Percentiles rank a stretch among this genome's conserved stretches.
Evolutionary conservation across 1,139 yeast species (phyloP).

Genomic region (Lodderomyces pseudojiufengensis): DNA sequence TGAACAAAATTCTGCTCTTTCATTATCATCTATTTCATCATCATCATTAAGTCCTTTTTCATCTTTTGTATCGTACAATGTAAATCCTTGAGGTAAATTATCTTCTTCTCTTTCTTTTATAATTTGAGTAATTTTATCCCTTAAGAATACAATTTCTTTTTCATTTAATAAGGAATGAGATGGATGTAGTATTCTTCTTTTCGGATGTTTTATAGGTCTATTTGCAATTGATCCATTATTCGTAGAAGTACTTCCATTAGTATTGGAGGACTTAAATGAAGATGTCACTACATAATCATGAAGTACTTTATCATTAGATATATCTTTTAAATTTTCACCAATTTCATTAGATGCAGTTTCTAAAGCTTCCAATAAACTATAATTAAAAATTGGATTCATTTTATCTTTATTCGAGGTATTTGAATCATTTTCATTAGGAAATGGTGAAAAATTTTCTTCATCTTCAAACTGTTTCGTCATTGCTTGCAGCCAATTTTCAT

Average conservation of each 20-base stretch:
- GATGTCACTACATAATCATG: too few species aligned
- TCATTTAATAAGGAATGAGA: slow-evolving; percentile 24
- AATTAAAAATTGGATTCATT: slow-evolving; percentile 26
- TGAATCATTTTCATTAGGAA: slow-evolving; percentile 22
- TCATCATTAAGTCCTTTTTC: slow-evolving; percentile 41
- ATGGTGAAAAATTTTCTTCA: slow-evolving; percentile 26
- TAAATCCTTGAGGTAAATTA: slow-evolving; percentile 25
- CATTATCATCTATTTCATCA: slow-evolving; percentile 36
- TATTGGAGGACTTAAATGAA: too few species aligned
- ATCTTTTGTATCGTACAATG: slow-evolving; percentile 39
- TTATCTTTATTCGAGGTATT: slow-evolving; percentile 7
- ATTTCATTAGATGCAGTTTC: slow-evolving; percentile 23
- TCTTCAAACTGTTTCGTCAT: slow-evolving; percentile 26
- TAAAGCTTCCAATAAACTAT: slow-evolving; percentile 30
- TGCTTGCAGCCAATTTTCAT: slow-evolving; percentile 38
- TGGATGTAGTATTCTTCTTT: slow-evolving; percentile 7
- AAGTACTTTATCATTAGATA: background rate
- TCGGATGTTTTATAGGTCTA: slow-evolving; percentile 3
- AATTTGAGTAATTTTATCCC: slow-evolving; percentile 27
- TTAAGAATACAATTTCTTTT: slow-evolving; percentile 31
- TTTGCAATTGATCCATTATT: slow-evolving; percentile 1
- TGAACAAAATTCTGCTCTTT: slow-evolving; percentile 18
- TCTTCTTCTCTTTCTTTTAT: slow-evolving; percentile 14
- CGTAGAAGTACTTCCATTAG: background rate
- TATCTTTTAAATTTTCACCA: slow-evolving; percentile 8